phyloP scores from a whole-genome alignment of 495 filamentous ascomycete genomes.

The Cercophora samala region DNA sequence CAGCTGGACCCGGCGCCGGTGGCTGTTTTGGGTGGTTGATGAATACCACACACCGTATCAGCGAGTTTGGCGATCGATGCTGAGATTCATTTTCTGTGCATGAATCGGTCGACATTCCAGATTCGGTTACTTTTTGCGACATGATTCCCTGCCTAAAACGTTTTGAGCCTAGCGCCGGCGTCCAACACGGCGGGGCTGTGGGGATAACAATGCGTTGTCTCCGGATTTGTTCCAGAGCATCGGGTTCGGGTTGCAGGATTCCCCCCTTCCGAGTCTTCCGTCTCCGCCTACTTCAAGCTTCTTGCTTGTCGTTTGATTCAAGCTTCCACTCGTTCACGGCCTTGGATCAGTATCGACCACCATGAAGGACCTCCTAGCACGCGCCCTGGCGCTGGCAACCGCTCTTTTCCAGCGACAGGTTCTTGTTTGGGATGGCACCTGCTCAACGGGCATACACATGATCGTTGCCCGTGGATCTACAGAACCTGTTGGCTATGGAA shows the following conservation, averaged over 20 bases:
- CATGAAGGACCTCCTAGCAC: constrained; percentile 7
- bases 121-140: neutral
- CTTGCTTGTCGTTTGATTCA: no score
- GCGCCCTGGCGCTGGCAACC: neutral
- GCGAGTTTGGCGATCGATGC: neutral
- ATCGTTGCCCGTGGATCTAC: constrained; percentile 22
- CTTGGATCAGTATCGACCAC: neutral
- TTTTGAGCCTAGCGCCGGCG: neutral
- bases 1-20: no score
- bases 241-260: neutral
- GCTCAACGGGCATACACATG: constrained; percentile 18
- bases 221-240: neutral
- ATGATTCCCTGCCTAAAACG: neutral
- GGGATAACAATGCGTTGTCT: neutral
- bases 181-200: neutral
- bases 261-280: neutral
- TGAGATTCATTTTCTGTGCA: neutral
- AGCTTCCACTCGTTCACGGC: neutral
- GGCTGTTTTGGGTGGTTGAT: no score
- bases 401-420: neutral
- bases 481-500: constrained; percentile 13
- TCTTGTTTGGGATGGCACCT: constrained; percentile 6
- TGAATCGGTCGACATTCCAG: neutral
- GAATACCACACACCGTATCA: no score
- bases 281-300: neutral